These are phyloP conservation scores for Malassezia caprae DNA, from an alignment of 1,284 basidiomycete genomes.

Conservation along the genomic window DNA sequence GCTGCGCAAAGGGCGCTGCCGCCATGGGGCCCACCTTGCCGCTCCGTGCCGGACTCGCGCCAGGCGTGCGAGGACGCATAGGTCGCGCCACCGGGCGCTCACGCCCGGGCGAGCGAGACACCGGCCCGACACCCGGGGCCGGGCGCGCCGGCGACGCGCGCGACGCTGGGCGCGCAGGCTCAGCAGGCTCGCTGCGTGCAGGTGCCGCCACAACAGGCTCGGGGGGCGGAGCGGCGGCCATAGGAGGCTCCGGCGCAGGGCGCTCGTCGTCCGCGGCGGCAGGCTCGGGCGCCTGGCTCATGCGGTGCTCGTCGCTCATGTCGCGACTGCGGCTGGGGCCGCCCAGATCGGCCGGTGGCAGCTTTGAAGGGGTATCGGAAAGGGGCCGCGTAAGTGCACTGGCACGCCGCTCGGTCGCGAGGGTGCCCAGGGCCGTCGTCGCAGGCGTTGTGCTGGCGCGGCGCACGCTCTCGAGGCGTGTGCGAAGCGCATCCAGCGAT, in stretches of 20 bases:
- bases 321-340: neutral
- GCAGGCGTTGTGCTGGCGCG: conserved; percentile 9
- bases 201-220: neutral
- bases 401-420: neutral
- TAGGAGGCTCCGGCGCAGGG: no score
- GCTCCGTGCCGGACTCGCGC: neutral
- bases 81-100: neutral
- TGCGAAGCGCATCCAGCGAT: conserved; percentile 14
- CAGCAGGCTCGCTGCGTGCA: neutral
- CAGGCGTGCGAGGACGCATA: neutral
- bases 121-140: neutral
- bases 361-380: neutral
- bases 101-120: neutral
- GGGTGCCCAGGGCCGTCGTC: neutral
- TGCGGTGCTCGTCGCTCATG: neutral
- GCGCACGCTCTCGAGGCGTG: conserved; percentile 11
- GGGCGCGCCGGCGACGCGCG: neutral
- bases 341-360: neutral
- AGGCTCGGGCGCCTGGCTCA: neutral
- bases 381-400: neutral
- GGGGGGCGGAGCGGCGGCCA: no score
- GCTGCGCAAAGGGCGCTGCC: neutral
- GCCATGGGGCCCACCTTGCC: neutral
- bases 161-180: neutral
- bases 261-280: no score